Evolutionary conservation across 768 basidiomycete species (phyloP), one percentile per base, ranked within the genome.

Genomic region (Leccinum rimulosum): DNA sequence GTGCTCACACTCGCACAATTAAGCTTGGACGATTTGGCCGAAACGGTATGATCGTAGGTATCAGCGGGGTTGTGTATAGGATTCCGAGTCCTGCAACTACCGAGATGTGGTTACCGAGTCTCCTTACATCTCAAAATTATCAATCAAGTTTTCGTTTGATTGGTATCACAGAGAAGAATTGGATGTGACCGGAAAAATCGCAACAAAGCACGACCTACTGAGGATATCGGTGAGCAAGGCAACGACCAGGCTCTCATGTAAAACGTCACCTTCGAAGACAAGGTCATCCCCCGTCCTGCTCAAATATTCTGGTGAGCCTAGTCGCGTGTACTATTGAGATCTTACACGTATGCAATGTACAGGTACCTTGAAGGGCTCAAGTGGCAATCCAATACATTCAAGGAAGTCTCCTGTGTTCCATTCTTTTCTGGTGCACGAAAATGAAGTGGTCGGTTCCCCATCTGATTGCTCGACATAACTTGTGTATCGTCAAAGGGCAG

Each of bases 291-390:
- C 0, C 89, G 94, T 27, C 97, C 96, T 0, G 80, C 83, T 19
- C 90, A 90, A 63, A 81, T 99, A 36, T 81, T 88, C 10, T 99
- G 97, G 97, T 94, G 65, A 60, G 77, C 27, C 50, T 43, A 27
- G 43, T 28, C 11, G 7, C 10, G 35, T 30, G 5, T 35, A 28
- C 28, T 30, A 30, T 15, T 17, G 38, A 33, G 35, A 22, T 2
- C 47, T 50, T 53, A 49, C 8, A 2, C 35, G 14, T 17, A 56
- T 40, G 1, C 2, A 33, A 33, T 47, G 2, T 59, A 30, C 55
- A 94, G 94, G 94, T 98, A 97, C 74, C 95, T 96, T 11, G 89
- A 89, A 11, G 88, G 88, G n/a, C 81, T 97, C 12, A 96, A 92
- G 9, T 99, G 97, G 97, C 93, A 97, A 66, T 85, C 98, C 71